Base-by-base conservation (phyloP, 2,329 filamentous ascomycete species). In the Ceratocystis smalleyi region DNA sequence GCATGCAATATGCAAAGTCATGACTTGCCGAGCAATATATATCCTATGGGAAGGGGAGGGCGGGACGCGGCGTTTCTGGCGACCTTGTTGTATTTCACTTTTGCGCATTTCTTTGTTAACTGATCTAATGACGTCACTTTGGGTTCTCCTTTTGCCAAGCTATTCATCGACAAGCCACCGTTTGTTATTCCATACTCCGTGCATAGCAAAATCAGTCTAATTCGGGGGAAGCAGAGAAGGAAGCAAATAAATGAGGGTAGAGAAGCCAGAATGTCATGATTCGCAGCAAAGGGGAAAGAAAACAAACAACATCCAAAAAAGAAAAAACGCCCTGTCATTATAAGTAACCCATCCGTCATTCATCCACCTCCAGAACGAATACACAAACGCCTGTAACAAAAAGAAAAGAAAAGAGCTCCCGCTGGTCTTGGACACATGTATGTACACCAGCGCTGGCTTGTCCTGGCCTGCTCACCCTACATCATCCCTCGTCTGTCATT, bases 401-500 rank as follows among this genome's bases (percentile, higher is more conserved):
- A 64, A 45, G 4, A 43, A 43, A 40, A 51, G 45, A 65, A 54
- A 43, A 19, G 30, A 40, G 35, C 3, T 40, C 10, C 35, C 35
- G 35, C 35, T 40, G 5, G 35, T 40, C 35, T 40, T 40, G 35
- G 4, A 15, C 10, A 10, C 35, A 40, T 40, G 15, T 40, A 40
- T 40, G 15, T 40, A 40, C 35, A 40, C 35, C 35, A 40, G 12
- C 10, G 35, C 35, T 10, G 35, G 10, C 35, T 40, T 15, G 35
- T 40, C 47, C 8, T 4, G 24, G n/a, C 5, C 47, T 12, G 1
- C 22, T 12, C n/a, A 19, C 8, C n/a, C 19, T 47, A 19, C 47
- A 17, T 51, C 47, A 73, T 63, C 82, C 80, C 63, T 80, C 79
- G 69, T 83, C 81, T 66, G 79, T 80, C 75, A 81, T 75, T 54